Percentiles rank a stretch among this genome's conserved stretches.
Conservation (phyloP, 208 protist genomes). For the Trypanosoma theileri region DNA sequence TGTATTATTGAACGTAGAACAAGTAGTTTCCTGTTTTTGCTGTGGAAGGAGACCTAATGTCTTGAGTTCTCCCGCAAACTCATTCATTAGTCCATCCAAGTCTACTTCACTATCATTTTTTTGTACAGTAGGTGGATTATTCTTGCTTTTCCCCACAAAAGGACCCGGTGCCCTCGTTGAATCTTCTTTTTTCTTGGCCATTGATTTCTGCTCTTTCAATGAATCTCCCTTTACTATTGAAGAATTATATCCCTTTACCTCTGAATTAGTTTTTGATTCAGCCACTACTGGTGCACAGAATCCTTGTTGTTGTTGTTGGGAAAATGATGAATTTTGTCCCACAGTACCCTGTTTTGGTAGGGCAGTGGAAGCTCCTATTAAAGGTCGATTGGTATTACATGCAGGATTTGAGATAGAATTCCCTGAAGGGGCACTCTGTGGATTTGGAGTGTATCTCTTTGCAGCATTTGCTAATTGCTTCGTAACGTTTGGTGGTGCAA, state of each 20-base stretch:
- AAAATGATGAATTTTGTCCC: slow-evolving; percentile 1
- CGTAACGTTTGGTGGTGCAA: slow-evolving; percentile 35
- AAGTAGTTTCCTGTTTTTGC: slow-evolving; percentile 24
- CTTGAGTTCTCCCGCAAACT: slow-evolving; percentile 72
- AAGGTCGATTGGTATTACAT: background rate
- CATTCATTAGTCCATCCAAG: slow-evolving; percentile 71
- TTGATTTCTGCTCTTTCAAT: no score
- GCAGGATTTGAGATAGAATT: background rate
- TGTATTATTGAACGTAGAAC: background rate
- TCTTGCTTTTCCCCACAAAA: background rate
- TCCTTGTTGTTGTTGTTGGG: slow-evolving; percentile 23
- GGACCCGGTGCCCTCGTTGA: background rate
- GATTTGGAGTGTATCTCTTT: slow-evolving; percentile 27
- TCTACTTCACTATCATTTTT: slow-evolving; percentile 38
- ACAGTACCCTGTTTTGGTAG: slow-evolving; percentile 8
- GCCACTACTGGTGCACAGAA: slow-evolving; percentile 4
- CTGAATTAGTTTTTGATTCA: slow-evolving; percentile 6
- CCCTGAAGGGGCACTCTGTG: slow-evolving; percentile 58
- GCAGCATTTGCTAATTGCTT: slow-evolving; percentile 55
- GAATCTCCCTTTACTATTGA: background rate
- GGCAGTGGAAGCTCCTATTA: slow-evolving; percentile 18
- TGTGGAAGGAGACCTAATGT: slow-evolving; percentile 41
- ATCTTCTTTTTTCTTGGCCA: background rate
- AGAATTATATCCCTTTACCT: background rate
- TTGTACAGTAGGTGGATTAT: background rate